Base-by-base conservation (phyloP, 257 asterid genomes). In the Orobanche coerulescens region DNA sequence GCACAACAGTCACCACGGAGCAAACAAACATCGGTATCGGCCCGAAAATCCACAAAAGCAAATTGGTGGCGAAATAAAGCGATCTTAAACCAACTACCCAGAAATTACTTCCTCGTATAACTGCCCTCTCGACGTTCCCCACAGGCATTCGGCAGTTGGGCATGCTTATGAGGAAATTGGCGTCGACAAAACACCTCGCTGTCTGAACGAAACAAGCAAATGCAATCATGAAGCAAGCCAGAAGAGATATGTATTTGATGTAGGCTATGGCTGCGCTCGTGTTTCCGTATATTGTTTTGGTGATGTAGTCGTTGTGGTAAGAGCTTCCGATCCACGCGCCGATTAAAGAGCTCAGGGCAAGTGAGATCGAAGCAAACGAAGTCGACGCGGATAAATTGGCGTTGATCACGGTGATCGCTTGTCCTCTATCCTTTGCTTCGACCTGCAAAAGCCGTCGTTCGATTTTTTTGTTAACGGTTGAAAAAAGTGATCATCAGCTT, bases 271-370 rank as follows among this genome's bases (percentile, higher is more conserved):
- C 68, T 6, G 73, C 20, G n/a, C 71, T 73, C 4, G 63, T 77
- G 37, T 73, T 78, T 30, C 87, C 84, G 47, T 83, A 80, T 60
- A 80, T 66, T 22, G 69, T 37, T n/a, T 46, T 62, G 26, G 70
- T 71, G 30, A 75, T 22, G 43, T 66, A 59, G 14, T 67, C 76
- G 15, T 61, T 62, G 12, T 64, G 43, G 66, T 65, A 70, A 0
- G 82, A 50, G 66, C 73, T 75, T 18, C 87, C 90, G 22, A 80
- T 73, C 84, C 77, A 82, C 0, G 82, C 86, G 28, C 86, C 84
- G 1, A 80, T 71, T 2, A 82, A 28, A 8, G 83, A 80, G 73
- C 79, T 65, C 1, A 82, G 61, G 40, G 65, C 76, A 4, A 80
- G 86, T 61, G 78, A 73, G 58, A 76, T 68, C 2, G 84, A 80